Base-by-base conservation (phyloP, 2,329 filamentous ascomycete genomes). In the Cercospora janseana region DNA sequence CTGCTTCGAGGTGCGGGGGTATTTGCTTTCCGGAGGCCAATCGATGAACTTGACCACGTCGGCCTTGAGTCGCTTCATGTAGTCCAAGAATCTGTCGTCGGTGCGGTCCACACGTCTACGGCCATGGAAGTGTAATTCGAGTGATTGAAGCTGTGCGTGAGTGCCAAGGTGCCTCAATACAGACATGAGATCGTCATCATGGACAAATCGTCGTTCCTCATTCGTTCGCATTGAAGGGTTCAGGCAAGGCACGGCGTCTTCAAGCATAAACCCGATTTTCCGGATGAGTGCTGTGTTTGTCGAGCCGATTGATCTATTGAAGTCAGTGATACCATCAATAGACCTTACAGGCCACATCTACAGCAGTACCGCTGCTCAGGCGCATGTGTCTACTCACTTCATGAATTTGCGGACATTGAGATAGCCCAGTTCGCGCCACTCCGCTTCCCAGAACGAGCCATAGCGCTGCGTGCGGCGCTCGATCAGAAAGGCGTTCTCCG, bases 401-500 rank as follows among this genome's bases (percentile, higher is more conserved):
- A 79, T 62, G 50, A 68, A 68, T 38, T 75, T 75, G 4, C 69
- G 66, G 6, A 72, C 68, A 13, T 70, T 61, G 16, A 57, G 49
- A 26, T 46, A 60, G 28, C 56, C 56, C 7, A 57, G 32, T 34
- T 60, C 75, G 49, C 68, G 71, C 50, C 69, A 72, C 13, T 67
- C 59, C 62, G 55, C 27, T 67, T 67, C 65, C 70, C 75, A 65
- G 69, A 76, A 27, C 56, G 66, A 50, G 57, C 67, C 32, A 42
- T 59, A 63, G 10, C 64, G 61, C 18, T 58, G 57, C 10, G 58
- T 58, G 6, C 73, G 69, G 28, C 70, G 70, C 31, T 67, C 63
- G 52, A 79, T 74, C 29, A 65, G 54, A 61, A 78, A 79, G 2
- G 61, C 64, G 55, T 78, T 78, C 54, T 75, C 71, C n/a, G 72